Evolutionary conservation across 2,329 filamentous ascomycete species (phyloP), one percentile per base, ranked within the genome.

Genomic region (Plenodomus lindquistii): DNA sequence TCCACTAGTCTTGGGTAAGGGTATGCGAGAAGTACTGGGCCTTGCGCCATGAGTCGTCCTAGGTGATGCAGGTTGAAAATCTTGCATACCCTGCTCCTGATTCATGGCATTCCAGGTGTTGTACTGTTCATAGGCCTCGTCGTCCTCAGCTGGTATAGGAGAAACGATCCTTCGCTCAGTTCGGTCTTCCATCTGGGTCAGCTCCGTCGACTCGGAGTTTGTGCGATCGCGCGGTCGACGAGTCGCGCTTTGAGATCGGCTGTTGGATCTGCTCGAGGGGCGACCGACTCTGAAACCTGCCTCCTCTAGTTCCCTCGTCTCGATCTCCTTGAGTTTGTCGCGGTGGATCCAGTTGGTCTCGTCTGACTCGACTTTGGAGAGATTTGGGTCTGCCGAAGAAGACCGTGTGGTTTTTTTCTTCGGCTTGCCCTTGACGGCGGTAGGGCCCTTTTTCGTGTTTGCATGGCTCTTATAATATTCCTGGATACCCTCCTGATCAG

Each of bases 311-410:
- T 94, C 89, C 64, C 86, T 81, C 59, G 79, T 93, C 73, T 94
- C 89, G 59, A 93, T 94, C 66, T 83, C 84, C 45, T 88, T 89
- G 52, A 94, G 75, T 73, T 93, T 93, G 73, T 94, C 89, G 47
- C 89, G 79, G 66, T 94, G 89, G 61, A 94, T 93, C 89, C 89
- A 94, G 70, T 89, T 87, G 24, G 85, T 88, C 52, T 84, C 79
- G 52, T 87, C 85, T 34, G 63, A 62, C 43, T 71, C 68, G 20
- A 50, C 44, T 10, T 62, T 56, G 2, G 38, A 42, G 61, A 61
- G 66, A n/a, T 54, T 53, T 9, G 58, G 45, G 16, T 61, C 65
- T 27, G 43, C 39, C 15, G 48, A 21, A 42, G 52, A 42, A 7
- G 53, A 54, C 48, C 55, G 54, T 29, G 53, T 31, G 10, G 54